Base-by-base conservation (phyloP, 2,329 filamentous ascomycete species). In the Penicillium sp. region DNA sequence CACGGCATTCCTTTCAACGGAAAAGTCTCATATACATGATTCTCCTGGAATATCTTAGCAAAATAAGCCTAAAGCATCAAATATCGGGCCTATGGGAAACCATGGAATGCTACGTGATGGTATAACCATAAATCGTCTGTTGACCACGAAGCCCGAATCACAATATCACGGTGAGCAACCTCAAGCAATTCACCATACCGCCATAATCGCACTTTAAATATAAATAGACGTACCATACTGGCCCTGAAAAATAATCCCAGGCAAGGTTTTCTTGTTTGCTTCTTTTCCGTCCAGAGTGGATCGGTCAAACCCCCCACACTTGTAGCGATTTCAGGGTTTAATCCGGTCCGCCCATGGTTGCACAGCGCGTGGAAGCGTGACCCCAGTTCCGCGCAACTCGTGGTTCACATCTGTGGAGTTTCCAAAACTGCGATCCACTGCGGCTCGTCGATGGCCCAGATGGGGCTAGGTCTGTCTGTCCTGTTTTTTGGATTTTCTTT, bases 381-480 rank as follows among this genome's bases (percentile, higher is more conserved):
- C 46, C 47, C 51, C 48, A 42, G 55, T 60, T 57, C 55, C 59
- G 55, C 55, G 52, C 55, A 48, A 52, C 53, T 59, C 49, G 55
- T 57, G 56, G 49, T 43, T 45, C 49, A 54, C 29, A 45, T n/a
- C n/a, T n/a, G n/a, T n/a, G n/a, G 15, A 41, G 36, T 56, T 62
- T 24, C 20, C 32, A 54, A 58, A 17, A 26, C 20, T 43, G 26
- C 36, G 34, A 46, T 49, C 36, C 34, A 52, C 50, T 46, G 52
- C 45, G 51, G 49, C 52, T 54, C 47, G 20, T 39, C 15, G 37
- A 40, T 24, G 21, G 39, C 36, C 23, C 18, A 51, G 42, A 55
- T 26, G 40, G 32, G 34, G 21, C 45, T 46, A 23, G 46, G 7
- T 46, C 37, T 6, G 17, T 29, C 24, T 36, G 5, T 15, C 5